Base-by-base conservation (phyloP, 768 basidiomycete species). In the Galerina marginata region DNA sequence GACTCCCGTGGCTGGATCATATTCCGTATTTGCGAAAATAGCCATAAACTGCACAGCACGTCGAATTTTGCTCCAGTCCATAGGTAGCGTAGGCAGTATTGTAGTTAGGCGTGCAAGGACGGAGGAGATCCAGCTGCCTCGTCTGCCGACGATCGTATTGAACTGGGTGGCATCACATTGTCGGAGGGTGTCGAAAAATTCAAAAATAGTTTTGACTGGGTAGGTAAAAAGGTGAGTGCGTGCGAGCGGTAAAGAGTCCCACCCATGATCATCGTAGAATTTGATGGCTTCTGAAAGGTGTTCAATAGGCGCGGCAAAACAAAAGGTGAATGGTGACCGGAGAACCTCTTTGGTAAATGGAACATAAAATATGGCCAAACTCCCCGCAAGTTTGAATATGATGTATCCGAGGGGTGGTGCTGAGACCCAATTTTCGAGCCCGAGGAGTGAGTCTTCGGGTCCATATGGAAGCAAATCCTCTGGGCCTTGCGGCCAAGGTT, bases 1-100 rank as follows among this genome's bases (percentile, higher is more conserved):
- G 9, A 65, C 15, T 20, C 61, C 64, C 6, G 61, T 59, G 4
- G 29, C 36, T 29, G 33, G 57, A 49, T 65, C 61, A 39, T 39
- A 3, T 53, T 56, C 26, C 6, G 48, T 49, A 56, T 62, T 59
- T 12, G 64, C 61, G 25, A 58, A 58, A 36, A 20, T 20, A 20
- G 20, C 20, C 20, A 45, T 16, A n/a, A 20, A 23, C 44, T 45
- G 44, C 6, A 11, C n/a, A 6, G 44, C 44, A 45, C 44, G 14
- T 45, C 9, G 44, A 45, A 11, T 45, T 20, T 45, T 45, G 14
- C 7, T 11, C 44, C 44, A 45, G 7, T 45, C 44, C 16, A 6
- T 9, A 45, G 44, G n/a, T 11, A 45, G 16, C n/a, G 44, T 20
- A 16, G 7, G 44, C n/a, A 20, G 25, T 9, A 45, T 45, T 20